Evolutionary conservation across 2,329 filamentous ascomycete genomes (phyloP).

Genomic region (Neonectria neomacrospora): DNA sequence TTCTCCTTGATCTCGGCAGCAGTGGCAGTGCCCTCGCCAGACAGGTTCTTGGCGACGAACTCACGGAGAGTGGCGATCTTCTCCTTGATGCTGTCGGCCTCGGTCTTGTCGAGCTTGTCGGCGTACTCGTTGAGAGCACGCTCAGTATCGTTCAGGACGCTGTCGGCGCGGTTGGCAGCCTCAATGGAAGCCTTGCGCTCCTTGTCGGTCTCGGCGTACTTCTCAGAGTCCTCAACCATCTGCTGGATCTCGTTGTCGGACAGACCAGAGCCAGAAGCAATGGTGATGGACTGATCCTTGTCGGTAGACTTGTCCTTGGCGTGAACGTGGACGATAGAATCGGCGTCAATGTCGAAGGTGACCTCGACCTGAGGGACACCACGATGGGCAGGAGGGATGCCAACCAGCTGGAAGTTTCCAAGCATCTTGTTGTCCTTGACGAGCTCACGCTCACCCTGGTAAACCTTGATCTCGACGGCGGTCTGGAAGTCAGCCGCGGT

Average conservation of each 20-base stretch:
- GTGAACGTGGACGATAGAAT: slow-evolving; percentile 97
- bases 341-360: slow-evolving; percentile 98
- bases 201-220: slow-evolving; percentile 94
- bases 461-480: slow-evolving; percentile 99
- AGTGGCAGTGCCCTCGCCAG: slow-evolving; percentile 86
- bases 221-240: slow-evolving; percentile 98
- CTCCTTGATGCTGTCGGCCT: slow-evolving; percentile 92
- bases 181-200: slow-evolving; percentile 96
- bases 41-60: slow-evolving; percentile 93
- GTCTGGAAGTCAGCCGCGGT: slow-evolving; percentile 98
- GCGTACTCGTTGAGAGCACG: slow-evolving; percentile 97
- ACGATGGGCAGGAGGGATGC: slow-evolving; percentile 94
- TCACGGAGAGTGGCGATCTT: slow-evolving; percentile 89
- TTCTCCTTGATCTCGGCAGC: slow-evolving; percentile 97
- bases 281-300: slow-evolving; percentile 99
- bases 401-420: slow-evolving; percentile 99
- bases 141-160: slow-evolving; percentile 96
- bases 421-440: slow-evolving; percentile 98
- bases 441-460: slow-evolving; percentile 99
- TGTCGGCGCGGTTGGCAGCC: slow-evolving; percentile 96
- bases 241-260: slow-evolving; percentile 93
- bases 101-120: slow-evolving; percentile 95
- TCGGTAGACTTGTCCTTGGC: slow-evolving; percentile 99
- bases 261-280: slow-evolving; percentile 96
- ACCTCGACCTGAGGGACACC: slow-evolving; percentile 97